Conservation (phyloP, 1,284 basidiomycete genomes). For the Cryptococcus jaspeensis region DNA sequence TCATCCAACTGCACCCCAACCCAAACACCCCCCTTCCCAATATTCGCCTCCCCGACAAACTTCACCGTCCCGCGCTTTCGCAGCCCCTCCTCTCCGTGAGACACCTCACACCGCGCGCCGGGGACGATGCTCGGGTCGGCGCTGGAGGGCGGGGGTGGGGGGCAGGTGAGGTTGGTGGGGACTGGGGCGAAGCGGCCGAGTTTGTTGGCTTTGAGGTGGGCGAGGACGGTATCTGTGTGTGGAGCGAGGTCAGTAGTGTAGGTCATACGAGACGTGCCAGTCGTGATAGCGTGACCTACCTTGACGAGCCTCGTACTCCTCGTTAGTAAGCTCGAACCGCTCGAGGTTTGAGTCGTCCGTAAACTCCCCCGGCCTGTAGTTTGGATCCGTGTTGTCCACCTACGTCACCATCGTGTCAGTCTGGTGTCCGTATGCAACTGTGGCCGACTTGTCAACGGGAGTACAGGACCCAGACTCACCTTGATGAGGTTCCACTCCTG, state of each 20-base stretch:
- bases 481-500: slow-evolving; percentile 59
- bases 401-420: slow-evolving; percentile 37
- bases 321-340: slow-evolving; percentile 85
- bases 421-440: neutral
- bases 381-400: slow-evolving; percentile 77
- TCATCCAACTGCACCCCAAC: slow-evolving; percentile 95
- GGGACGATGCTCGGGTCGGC: slow-evolving; percentile 38
- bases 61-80: slow-evolving; percentile 78
- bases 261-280: neutral
- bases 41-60: slow-evolving; percentile 78
- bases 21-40: slow-evolving; percentile 69
- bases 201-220: slow-evolving; percentile 84
- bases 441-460: neutral
- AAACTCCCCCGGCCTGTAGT: slow-evolving; percentile 58
- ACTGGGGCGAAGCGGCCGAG: slow-evolving; percentile 78
- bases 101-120: slow-evolving; percentile 78
- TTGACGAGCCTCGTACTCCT: slow-evolving; percentile 74
- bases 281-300: slow-evolving; percentile 55
- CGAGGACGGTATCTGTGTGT: slow-evolving; percentile 75
- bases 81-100: slow-evolving; percentile 57
- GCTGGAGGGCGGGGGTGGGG: slow-evolving; percentile 25
- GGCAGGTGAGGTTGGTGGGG: slow-evolving; percentile 28
- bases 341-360: slow-evolving; percentile 82
- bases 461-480: slow-evolving; percentile 54
- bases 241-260: neutral